Base-by-base conservation (phyloP, 306 rosid species). In the Cucurbita moschata region DNA sequence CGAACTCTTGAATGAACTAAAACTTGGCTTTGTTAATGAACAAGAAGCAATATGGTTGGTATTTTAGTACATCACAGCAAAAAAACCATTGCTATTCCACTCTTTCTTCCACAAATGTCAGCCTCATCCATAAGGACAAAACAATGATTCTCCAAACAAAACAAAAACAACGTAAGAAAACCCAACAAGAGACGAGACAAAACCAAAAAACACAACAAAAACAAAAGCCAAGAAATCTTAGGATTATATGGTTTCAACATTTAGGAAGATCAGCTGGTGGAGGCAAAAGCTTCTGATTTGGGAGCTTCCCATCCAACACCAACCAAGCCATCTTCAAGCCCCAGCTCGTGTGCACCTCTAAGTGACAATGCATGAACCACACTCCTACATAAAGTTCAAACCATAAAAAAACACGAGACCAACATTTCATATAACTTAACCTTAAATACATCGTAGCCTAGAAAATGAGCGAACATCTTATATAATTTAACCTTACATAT, bases 241-340 rank as follows among this genome's bases (percentile, higher is more conserved):
- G n/a, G 2, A 26, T 26, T 16, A 0, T 4, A 16, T 63, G 49
- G 21, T 64, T 9, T 64, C 70, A 64, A 64, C 70, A 64, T 40
- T 64, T 64, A 7, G 70, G 70, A 64, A 64, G 70, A 64, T 64
- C 70, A 4, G 70, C 47, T 40, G 70, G 70, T 40, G 70, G 70
- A 64, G 70, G 70, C 70, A 64, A 40, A 0, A 64, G 35, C 35
- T 64, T 39, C 6, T 64, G 70, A 39, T 40, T n/a, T 16, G 70
- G 70, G 70, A 64, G 70, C 35, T 40, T 40, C 42, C 70, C 70
- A 64, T 39, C 50, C 50, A 64, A 64, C 10, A 64, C 70, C 51
- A 40, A 64, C 70, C 70, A 64, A 16, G 70, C 70, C 70, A 64
- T 64, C 44, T 64, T 64, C 11, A 64, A 64, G 16, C 50, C 51